Evolutionary conservation across 139 green algal species (phyloP).

Genomic region (Chlamydomonas eustigma): DNA sequence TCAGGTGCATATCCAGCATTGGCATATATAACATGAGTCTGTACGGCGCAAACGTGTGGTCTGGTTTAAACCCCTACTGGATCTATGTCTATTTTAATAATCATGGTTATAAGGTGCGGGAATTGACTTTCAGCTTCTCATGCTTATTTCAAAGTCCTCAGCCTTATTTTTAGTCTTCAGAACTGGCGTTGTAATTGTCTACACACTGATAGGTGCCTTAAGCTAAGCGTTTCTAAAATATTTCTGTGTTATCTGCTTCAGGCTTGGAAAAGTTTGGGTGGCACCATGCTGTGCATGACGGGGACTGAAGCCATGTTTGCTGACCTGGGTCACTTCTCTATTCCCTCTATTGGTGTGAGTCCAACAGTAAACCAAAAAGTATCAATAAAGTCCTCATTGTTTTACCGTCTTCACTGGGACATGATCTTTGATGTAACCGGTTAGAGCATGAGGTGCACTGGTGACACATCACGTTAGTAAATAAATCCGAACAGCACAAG

Average conservation of each 20-base stretch:
- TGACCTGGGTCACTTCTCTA: conserved; percentile 58
- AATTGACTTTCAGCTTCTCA: neutral
- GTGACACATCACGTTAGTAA: too few relatives aligned
- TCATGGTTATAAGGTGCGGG: neutral
- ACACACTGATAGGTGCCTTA: neutral
- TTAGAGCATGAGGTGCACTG: too few relatives aligned
- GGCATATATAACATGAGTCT: conserved; percentile 51
- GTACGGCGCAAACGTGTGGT: neutral
- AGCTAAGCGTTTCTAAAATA: neutral
- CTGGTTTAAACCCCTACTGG: neutral
- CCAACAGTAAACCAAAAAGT: too few relatives aligned
- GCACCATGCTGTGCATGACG: conserved; percentile 57
- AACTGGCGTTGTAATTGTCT: neutral
- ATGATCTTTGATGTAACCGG: too few relatives aligned
- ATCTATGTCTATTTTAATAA: conserved; percentile 29
- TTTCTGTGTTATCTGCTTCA: neutral
- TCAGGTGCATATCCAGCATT: neutral
- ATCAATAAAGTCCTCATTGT: too few relatives aligned
- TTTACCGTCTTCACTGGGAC: too few relatives aligned
- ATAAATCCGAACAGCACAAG: too few relatives aligned
- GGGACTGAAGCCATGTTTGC: conserved; percentile 66
- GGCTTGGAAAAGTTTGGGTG: conserved; percentile 49
- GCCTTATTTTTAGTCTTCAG: neutral
- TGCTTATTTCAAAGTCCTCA: neutral
- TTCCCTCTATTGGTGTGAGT: conserved; percentile 28